Conservation (phyloP, 2,329 filamentous ascomycete genomes). For the Fusarium piperis region DNA sequence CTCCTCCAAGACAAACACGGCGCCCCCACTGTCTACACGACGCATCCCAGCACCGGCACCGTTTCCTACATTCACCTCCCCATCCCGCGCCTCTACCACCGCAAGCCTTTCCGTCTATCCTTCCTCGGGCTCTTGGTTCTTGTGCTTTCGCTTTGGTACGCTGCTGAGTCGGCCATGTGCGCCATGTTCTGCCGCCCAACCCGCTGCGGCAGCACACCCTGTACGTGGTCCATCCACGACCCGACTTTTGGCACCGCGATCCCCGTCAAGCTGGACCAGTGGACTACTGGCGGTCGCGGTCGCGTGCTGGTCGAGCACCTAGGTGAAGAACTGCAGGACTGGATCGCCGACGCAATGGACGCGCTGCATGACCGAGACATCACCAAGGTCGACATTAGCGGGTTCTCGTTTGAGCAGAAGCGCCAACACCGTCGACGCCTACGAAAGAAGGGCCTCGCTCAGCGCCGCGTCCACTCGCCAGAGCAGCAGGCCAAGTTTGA, state of each 20-base stretch:
- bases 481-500: constrained; percentile 57
- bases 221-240: constrained; percentile 66
- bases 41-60: constrained; percentile 13
- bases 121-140: constrained; percentile 58
- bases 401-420: constrained; percentile 58
- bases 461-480: constrained; percentile 48
- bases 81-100: constrained; percentile 58
- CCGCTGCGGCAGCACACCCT: constrained; percentile 58
- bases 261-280: constrained; percentile 71
- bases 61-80: constrained; percentile 54
- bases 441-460: constrained; percentile 55
- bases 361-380: constrained; percentile 56
- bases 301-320: constrained; percentile 51
- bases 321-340: constrained; percentile 57
- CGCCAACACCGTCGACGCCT: constrained; percentile 62
- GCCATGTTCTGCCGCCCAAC: constrained; percentile 62
- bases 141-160: constrained; percentile 61
- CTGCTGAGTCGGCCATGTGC: constrained; percentile 64
- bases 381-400: constrained; percentile 53
- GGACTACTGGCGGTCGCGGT: constrained; percentile 63
- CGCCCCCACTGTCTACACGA: constrained; percentile 29
- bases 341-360: constrained; percentile 60
- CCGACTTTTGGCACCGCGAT: constrained; percentile 69
- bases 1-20: constrained; percentile 13
- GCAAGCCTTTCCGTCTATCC: constrained; percentile 58